These are phyloP conservation scores for Podospora bellae-mahoneyi DNA, from an alignment of 495 filamentous ascomycete genomes.

Conservation along the genomic window DNA sequence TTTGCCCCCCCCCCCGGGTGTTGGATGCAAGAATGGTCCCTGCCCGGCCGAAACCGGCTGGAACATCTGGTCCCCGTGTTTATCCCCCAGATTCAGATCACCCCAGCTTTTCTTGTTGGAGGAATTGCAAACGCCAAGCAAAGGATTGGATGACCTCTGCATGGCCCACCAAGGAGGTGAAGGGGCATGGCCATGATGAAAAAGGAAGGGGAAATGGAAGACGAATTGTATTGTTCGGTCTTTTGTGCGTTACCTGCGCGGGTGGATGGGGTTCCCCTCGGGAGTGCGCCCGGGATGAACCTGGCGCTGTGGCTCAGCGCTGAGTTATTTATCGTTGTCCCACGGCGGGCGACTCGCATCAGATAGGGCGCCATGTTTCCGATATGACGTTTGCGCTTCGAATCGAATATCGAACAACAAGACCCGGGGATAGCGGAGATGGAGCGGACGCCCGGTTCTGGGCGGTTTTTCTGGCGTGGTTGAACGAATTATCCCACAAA, in stretches of 20 bases:
- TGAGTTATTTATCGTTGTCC: constrained; percentile 18
- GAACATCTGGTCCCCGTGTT: not conserved
- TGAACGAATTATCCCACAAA: constrained; percentile 5
- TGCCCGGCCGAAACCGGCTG: constrained; percentile 21
- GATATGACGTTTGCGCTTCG: not conserved
- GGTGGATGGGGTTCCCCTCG: constrained; percentile 8
- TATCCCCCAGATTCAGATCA: not conserved
- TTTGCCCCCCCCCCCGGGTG: not conserved
- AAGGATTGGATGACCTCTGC: not conserved
- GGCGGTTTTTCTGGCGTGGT: constrained; percentile 1
- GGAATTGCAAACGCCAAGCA: constrained; percentile 1
- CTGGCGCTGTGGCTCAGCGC: constrained; percentile 12
- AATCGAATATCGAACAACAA: not conserved
- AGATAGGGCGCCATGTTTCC: constrained; percentile 20
- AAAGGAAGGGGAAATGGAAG: constrained; percentile 3
- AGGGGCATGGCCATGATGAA: not conserved
- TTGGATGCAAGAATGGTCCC: constrained; percentile 10
- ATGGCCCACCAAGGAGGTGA: not conserved
- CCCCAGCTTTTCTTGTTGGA: not conserved
- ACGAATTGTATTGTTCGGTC: not conserved
- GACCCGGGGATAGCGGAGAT: constrained; percentile 5
- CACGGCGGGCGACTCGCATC: constrained; percentile 20
- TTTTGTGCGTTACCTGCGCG: constrained; percentile 14
- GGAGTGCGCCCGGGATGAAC: constrained; percentile 1
- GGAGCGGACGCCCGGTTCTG: not conserved